Conservation (phyloP, 352 stramenopile species). For the Phytopythium kandeliae region DNA sequence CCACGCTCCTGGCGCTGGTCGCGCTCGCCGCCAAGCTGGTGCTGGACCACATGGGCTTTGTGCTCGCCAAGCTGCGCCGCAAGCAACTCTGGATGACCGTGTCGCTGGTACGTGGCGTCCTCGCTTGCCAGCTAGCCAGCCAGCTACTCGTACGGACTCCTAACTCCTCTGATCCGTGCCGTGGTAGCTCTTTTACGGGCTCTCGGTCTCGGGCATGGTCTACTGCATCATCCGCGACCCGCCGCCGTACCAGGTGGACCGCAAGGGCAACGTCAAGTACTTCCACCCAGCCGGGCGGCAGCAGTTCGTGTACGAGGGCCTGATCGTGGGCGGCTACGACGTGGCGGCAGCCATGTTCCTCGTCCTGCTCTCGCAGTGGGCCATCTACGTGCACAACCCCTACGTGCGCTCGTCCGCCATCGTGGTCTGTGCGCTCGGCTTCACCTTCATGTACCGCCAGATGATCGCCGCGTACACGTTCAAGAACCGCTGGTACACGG, state of each 20-base stretch:
- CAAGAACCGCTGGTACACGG: conserved; percentile 88
- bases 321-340: conserved; percentile 74
- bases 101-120: conserved; percentile 40
- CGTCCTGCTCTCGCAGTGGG: conserved; percentile 81
- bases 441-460: conserved; percentile 80
- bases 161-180: not conserved
- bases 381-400: conserved; percentile 63
- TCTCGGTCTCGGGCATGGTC: conserved; percentile 86
- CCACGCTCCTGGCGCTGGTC: conserved; percentile 21
- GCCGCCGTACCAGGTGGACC: conserved; percentile 57
- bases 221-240: conserved; percentile 89
- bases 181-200: conserved; percentile 70
- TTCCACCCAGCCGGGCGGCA: conserved; percentile 80
- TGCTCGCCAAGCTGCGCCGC: conserved; percentile 65
- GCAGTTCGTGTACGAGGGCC: conserved; percentile 81
- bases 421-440: conserved; percentile 51
- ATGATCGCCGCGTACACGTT: conserved; percentile 83
- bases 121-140: too few relatives aligned
- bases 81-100: conserved; percentile 87
- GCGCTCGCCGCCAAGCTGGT: conserved; percentile 51
- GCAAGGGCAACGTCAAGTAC: conserved; percentile 81
- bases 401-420: conserved; percentile 51
- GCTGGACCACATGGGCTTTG: conserved; percentile 57
- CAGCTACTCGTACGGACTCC: too few relatives aligned
- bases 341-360: conserved; percentile 59